Conservation (phyloP, 2,329 filamentous ascomycete species). For the Penicillium italicum region DNA sequence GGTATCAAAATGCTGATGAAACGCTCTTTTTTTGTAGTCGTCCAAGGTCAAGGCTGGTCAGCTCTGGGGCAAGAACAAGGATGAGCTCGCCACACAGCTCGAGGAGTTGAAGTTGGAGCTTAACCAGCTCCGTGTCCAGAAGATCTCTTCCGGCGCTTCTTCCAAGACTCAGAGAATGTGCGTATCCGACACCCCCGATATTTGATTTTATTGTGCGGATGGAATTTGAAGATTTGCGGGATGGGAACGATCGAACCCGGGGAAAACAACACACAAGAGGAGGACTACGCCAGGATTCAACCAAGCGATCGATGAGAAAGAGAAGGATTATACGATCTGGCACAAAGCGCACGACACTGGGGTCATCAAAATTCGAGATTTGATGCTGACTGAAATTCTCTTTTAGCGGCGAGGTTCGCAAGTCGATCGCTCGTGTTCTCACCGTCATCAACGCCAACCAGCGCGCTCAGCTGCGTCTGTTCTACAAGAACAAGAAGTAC, state of each 20-base stretch:
- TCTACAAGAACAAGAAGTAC: slow-evolving; percentile 99
- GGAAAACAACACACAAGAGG: not conserved
- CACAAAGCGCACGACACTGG: not conserved
- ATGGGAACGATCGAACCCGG: slow-evolving; percentile 7
- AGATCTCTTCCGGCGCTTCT: slow-evolving; percentile 87
- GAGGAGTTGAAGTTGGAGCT: slow-evolving; percentile 95
- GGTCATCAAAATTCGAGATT: slow-evolving; percentile 2
- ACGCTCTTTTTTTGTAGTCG: slow-evolving; percentile 47
- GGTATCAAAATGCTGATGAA: slow-evolving; percentile 22
- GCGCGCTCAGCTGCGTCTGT: slow-evolving; percentile 92
- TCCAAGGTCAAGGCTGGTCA: slow-evolving; percentile 87
- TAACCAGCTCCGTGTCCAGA: slow-evolving; percentile 93
- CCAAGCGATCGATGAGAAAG: not conserved
- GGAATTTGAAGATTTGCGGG: slow-evolving; percentile 12
- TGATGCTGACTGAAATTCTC: slow-evolving; percentile 29
- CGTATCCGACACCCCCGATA: slow-evolving; percentile 41
- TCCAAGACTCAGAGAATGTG: slow-evolving; percentile 98
- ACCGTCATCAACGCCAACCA: slow-evolving; percentile 99
- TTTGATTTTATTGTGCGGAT: slow-evolving; percentile 15
- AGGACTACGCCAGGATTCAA: not conserved
- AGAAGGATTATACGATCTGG: not conserved
- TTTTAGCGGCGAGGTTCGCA: slow-evolving; percentile 91
- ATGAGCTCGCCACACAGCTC: slow-evolving; percentile 93
- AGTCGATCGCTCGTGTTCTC: slow-evolving; percentile 97
- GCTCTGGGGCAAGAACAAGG: slow-evolving; percentile 99